Conservation (phyloP, 2,329 filamentous ascomycete genomes). For the Xylaria sp. region DNA sequence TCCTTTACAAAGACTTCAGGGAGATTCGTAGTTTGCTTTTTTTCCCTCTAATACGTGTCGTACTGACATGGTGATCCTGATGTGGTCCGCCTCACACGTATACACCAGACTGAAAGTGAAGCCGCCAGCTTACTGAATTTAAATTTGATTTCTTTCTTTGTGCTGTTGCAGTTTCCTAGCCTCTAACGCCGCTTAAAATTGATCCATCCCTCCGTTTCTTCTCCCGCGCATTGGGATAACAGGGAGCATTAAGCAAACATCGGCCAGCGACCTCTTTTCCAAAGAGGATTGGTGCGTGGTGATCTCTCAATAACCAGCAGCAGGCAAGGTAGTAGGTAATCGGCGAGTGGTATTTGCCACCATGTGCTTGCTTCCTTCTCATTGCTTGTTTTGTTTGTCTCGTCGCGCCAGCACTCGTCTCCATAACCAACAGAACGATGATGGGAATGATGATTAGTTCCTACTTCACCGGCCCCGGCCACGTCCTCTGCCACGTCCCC, state of each 20-base stretch:
- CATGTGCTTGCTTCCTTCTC: neutral
- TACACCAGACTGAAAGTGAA: constrained; percentile 17
- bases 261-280: neutral
- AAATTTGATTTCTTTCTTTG: constrained; percentile 36
- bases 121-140: constrained; percentile 38
- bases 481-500: constrained; percentile 63
- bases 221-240: constrained; percentile 29
- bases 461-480: constrained; percentile 49
- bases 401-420: neutral
- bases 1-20: constrained; percentile 20
- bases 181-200: constrained; percentile 46
- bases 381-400: constrained; percentile 12
- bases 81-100: constrained; percentile 4
- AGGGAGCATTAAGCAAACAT: constrained; percentile 16
- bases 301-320: constrained; percentile 10
- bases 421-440: constrained; percentile 2
- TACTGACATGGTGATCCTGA: constrained; percentile 6
- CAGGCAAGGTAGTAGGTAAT: neutral
- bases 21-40: constrained; percentile 1
- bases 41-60: constrained; percentile 7
- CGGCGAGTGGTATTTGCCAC: neutral
- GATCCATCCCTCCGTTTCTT: constrained; percentile 15
- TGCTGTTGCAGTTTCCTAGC: constrained; percentile 36
- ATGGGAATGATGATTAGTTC: neutral
- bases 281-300: constrained; percentile 1